Conservation (phyloP, 495 filamentous ascomycete genomes). For the Xylaria scruposa region DNA sequence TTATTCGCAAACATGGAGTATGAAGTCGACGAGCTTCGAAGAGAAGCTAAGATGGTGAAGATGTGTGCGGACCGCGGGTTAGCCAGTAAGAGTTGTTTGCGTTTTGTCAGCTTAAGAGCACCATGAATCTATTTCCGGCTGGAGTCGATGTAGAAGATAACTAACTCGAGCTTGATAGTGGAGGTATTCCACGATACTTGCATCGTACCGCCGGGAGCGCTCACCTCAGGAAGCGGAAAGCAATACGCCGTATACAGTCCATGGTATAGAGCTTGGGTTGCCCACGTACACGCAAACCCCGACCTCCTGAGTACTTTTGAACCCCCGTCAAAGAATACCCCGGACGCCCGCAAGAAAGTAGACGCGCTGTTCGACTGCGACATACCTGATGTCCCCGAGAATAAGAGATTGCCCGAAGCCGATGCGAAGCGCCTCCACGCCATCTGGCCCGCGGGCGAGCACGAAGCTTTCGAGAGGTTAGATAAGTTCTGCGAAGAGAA, state of each 20-base stretch:
- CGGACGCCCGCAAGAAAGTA: constrained; percentile 58
- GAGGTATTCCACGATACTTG: constrained; percentile 78
- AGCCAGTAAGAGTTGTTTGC: constrained; percentile 36
- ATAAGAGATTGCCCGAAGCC: constrained; percentile 65
- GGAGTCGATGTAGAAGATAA: not conserved
- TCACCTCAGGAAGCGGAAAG: constrained; percentile 68
- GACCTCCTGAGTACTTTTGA: constrained; percentile 67
- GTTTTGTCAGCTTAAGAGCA: not conserved
- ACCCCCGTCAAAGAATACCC: constrained; percentile 66
- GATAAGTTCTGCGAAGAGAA: constrained; percentile 73
- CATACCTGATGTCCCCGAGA: constrained; percentile 69
- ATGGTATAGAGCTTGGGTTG: constrained; percentile 80
- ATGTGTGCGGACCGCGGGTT: constrained; percentile 66
- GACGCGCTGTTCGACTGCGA: constrained; percentile 64
- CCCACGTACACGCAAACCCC: constrained; percentile 70
- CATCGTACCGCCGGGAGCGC: constrained; percentile 73
- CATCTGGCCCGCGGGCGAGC: constrained; percentile 82
- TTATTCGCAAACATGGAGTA: constrained; percentile 77
- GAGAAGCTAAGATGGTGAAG: constrained; percentile 72
- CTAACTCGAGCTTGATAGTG: constrained; percentile 36
- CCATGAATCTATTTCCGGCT: not conserved
- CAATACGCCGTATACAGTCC: constrained; percentile 87
- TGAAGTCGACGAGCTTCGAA: constrained; percentile 76
- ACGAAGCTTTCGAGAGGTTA: constrained; percentile 71
- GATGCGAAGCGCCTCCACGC: constrained; percentile 62